A percentile compares a stretch with the other conserved stretches of the same genome.
phyloP scores from a whole-genome alignment of 768 basidiomycete genomes.

The Rhizopogon roseolus region DNA sequence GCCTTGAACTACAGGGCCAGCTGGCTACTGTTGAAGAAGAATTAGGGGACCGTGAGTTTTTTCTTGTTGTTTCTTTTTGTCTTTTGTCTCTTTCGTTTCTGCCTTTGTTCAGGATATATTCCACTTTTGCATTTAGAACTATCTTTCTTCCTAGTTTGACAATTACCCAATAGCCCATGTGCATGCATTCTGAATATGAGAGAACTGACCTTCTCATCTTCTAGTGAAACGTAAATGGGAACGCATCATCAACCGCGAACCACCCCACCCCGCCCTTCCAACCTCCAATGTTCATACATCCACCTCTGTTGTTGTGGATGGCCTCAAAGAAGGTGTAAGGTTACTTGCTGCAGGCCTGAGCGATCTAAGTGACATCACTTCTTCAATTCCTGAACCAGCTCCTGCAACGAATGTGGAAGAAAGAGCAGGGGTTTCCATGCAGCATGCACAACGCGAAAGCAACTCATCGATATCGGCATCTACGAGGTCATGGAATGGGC shows the following conservation, averaged over 20 bases:
- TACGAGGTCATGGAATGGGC: constrained; percentile 22
- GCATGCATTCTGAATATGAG: not conserved
- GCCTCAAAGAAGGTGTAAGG: constrained; percentile 62
- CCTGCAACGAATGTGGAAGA: constrained; percentile 6
- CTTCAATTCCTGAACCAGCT: constrained; percentile 9
- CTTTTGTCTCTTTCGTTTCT: not conserved
- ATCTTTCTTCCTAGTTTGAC: too few species aligned
- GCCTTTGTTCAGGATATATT: not conserved
- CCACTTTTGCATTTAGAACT: not conserved
- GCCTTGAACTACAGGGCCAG: constrained; percentile 75
- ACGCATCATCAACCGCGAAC: constrained; percentile 57
- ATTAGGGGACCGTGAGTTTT: constrained; percentile 50
- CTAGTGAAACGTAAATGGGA: constrained; percentile 83
- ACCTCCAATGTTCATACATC: not conserved
- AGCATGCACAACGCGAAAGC: constrained; percentile 8
- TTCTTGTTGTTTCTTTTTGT: not conserved
- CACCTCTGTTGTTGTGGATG: constrained; percentile 46
- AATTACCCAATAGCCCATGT: not conserved
- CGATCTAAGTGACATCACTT: constrained; percentile 24
- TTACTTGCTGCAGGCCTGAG: constrained; percentile 46
- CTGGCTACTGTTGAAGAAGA: constrained; percentile 70
- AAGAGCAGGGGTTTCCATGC: constrained; percentile 10
- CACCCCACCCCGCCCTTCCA: not conserved
- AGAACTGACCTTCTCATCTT: not conserved
- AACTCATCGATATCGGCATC: constrained; percentile 27